Conservation (phyloP, 169 alveolate genomes). For the Cryptosporidium baileyi region DNA sequence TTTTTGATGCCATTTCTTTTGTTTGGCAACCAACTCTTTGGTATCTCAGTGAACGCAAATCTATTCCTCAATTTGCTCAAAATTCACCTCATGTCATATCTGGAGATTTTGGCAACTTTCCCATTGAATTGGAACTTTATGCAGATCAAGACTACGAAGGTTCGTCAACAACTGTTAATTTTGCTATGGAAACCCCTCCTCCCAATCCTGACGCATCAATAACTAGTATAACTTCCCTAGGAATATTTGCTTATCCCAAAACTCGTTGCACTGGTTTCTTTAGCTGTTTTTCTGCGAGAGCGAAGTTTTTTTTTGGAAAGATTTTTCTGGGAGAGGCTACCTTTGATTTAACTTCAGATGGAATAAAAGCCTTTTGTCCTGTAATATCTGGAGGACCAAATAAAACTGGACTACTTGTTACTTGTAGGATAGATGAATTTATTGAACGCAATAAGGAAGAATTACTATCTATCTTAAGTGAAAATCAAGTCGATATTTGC, state of each 20-base stretch:
- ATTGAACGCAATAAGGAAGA: constrained; percentile 24
- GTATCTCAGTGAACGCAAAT: constrained; percentile 43
- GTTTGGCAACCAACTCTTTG: constrained; percentile 67
- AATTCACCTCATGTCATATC: constrained; percentile 31
- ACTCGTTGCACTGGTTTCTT: constrained; percentile 68
- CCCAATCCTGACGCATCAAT: constrained; percentile 68
- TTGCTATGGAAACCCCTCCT: constrained; percentile 60
- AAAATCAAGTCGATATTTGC: background rate
- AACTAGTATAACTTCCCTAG: constrained; percentile 50
- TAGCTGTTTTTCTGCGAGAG: constrained; percentile 61
- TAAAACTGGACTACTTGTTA: constrained; percentile 51
- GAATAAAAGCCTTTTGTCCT: constrained; percentile 62
- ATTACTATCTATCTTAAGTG: background rate
- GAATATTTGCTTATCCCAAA: constrained; percentile 64
- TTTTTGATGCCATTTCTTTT: constrained; percentile 41
- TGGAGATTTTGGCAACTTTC: constrained; percentile 22
- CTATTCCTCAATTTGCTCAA: constrained; percentile 24
- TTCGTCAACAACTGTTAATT: constrained; percentile 58
- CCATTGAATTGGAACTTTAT: constrained; percentile 54
- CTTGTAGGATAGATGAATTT: constrained; percentile 59
- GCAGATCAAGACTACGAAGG: constrained; percentile 67
- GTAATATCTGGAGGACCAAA: constrained; percentile 68
- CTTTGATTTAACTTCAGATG: constrained; percentile 59
- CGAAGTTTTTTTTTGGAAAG: constrained; percentile 41
- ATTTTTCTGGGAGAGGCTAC: constrained; percentile 62